These are phyloP conservation scores for Neurospora cerealis DNA, from an alignment of 495 filamentous ascomycete genomes.

Conservation along the genomic window DNA sequence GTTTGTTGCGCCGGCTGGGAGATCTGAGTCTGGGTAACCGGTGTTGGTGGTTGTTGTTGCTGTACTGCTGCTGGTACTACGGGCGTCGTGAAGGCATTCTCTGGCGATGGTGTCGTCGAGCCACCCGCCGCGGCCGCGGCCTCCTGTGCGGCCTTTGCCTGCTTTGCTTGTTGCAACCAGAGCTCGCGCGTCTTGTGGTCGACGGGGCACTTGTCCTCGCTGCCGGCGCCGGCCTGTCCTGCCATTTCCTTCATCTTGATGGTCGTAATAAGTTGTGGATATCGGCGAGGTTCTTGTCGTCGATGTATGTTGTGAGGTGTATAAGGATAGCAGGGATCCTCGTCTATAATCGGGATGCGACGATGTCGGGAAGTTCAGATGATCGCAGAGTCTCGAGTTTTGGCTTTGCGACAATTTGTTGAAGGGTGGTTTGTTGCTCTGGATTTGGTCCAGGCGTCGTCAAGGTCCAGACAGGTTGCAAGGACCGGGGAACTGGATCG, in stretches of 20 bases:
- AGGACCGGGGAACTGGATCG: not conserved
- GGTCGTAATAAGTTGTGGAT: not conserved
- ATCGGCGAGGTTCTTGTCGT: constrained; percentile 4
- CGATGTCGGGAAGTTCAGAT: not conserved
- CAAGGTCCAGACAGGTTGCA: not conserved
- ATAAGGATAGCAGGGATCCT: not conserved
- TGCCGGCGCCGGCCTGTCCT: constrained; percentile 4
- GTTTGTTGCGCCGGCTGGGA: not conserved
- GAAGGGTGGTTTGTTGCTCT: not conserved
- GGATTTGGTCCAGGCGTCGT: not conserved
- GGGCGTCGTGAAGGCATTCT: constrained; percentile 13
- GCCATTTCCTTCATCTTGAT: constrained; percentile 4
- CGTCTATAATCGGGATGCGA: not conserved
- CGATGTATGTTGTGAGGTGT: not conserved
- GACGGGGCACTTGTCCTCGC: constrained; percentile 60
- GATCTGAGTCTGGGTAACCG: not conserved
- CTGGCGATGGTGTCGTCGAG: not conserved
- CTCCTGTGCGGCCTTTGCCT: constrained; percentile 7
- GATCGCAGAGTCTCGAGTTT: not conserved
- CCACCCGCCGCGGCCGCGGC: not conserved
- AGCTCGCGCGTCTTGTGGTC: constrained; percentile 76
- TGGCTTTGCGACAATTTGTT: not conserved
- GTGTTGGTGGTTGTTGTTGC: not conserved
- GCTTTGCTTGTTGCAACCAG: constrained; percentile 53
- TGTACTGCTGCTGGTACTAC: not conserved